Percentiles rank a stretch among this genome's conserved stretches.
Evolutionary conservation across 768 basidiomycete species (phyloP).

Genomic region (Lentinula sp.): DNA sequence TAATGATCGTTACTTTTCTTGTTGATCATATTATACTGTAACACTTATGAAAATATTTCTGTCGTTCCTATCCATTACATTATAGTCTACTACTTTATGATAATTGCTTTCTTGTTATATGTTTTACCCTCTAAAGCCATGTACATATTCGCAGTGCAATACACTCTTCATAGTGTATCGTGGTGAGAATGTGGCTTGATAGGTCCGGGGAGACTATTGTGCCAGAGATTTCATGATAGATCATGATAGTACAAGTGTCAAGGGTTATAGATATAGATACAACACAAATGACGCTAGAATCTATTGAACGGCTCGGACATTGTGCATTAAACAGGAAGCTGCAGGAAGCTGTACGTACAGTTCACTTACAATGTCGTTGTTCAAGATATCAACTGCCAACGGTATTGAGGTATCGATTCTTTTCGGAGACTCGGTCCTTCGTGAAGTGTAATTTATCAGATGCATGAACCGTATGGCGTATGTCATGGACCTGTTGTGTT

Average conservation of each 20-base stretch:
- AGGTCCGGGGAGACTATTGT: background rate
- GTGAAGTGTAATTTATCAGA: background rate
- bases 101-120: background rate
- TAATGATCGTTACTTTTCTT: background rate
- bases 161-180: background rate
- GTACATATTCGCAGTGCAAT: background rate
- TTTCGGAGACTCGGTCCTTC: background rate
- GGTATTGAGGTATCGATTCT: background rate
- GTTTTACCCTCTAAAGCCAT: background rate
- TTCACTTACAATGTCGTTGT: background rate
- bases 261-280: background rate
- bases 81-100: constrained; percentile 3
- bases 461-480: background rate
- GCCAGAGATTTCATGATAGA: constrained; percentile 4
- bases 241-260: background rate
- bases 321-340: background rate
- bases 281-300: background rate
- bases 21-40: background rate
- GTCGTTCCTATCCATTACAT: background rate
- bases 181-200: background rate
- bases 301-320: background rate
- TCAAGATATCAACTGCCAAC: too few relatives aligned
- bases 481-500: background rate
- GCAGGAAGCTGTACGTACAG: background rate
- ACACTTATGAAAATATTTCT: background rate